These are phyloP conservation scores for Fistulina hepatica DNA, from an alignment of 1,284 basidiomycete genomes.

Conservation along the genomic window DNA sequence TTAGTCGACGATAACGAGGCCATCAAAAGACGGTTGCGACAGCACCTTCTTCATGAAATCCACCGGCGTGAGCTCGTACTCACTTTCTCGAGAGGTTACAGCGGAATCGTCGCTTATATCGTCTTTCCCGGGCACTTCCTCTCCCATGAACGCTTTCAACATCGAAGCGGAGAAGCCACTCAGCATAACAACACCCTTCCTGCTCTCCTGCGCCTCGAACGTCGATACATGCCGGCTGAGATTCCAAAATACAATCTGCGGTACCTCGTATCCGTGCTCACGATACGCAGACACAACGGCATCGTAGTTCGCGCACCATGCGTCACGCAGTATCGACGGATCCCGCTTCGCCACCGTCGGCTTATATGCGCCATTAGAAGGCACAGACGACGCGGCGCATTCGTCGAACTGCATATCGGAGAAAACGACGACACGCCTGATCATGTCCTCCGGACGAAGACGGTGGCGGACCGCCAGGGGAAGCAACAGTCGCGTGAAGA, in stretches of 20 bases:
- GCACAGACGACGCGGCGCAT: too few species aligned
- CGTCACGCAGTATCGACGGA: conserved; percentile 4
- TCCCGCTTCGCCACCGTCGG: too few species aligned
- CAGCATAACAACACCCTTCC: conserved; percentile 52
- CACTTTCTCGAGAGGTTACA: conserved; percentile 8
- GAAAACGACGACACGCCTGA: conserved; percentile 65
- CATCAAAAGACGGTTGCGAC: conserved; percentile 36
- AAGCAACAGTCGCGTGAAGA: conserved; percentile 50
- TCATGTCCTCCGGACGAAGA: conserved; percentile 57
- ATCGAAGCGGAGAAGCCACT: conserved; percentile 57
- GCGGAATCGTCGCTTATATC: conserved; percentile 16
- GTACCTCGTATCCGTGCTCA: conserved; percentile 53
- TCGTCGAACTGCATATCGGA: conserved; percentile 69
- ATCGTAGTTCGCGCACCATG: conserved; percentile 54
- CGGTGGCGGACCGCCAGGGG: conserved; percentile 42
- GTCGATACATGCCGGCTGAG: conserved; percentile 31
- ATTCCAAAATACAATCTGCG: conserved; percentile 59
- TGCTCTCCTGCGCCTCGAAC: conserved; percentile 37
- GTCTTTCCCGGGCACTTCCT: conserved; percentile 28
- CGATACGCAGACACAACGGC: conserved; percentile 39
- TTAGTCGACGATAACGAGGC: conserved; percentile 40
- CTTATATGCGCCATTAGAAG: too few species aligned
- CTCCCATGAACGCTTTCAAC: conserved; percentile 63
- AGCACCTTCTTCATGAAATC: conserved; percentile 47
- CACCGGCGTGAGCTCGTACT: conserved; percentile 34